phyloP scores from a whole-genome alignment of 2,329 filamentous ascomycete genomes.

The Fusarium odoratissimum region DNA sequence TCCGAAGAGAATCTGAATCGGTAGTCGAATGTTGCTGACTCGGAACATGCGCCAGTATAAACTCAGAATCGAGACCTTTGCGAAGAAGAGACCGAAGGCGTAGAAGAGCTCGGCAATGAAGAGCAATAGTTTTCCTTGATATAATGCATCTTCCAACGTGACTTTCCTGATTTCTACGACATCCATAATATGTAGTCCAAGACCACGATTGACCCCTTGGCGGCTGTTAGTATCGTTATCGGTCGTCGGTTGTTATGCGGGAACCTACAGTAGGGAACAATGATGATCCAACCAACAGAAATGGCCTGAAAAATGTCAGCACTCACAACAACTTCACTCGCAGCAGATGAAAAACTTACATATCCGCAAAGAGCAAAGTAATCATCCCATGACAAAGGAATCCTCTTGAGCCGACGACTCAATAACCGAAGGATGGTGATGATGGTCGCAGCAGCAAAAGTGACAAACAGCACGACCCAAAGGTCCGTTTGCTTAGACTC shows the following conservation, averaged over 20 bases:
- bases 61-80: slow-evolving; percentile 45
- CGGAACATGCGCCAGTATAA: slow-evolving; percentile 50
- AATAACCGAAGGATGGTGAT: slow-evolving; percentile 25
- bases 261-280: slow-evolving; percentile 33
- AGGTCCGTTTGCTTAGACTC: slow-evolving; percentile 31
- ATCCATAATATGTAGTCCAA: slow-evolving; percentile 29
- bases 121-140: slow-evolving; percentile 12
- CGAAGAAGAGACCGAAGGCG: slow-evolving; percentile 44
- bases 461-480: slow-evolving; percentile 29
- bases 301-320: slow-evolving; percentile 12
- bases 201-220: slow-evolving; percentile 29
- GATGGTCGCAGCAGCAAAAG: slow-evolving; percentile 33
- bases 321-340: neutral
- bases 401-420: slow-evolving; percentile 33
- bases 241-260: too few species aligned
- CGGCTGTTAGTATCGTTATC: neutral
- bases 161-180: neutral
- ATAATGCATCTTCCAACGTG: neutral
- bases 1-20: slow-evolving; percentile 45
- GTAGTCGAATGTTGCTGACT: slow-evolving; percentile 36
- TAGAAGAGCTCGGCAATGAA: slow-evolving; percentile 46
- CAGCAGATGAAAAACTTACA: neutral
- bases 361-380: slow-evolving; percentile 38
- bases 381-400: slow-evolving; percentile 33
- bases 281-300: slow-evolving; percentile 31